These are phyloP conservation scores for Petunia axillaris DNA, from an alignment of 257 asterid genomes.

Conservation along the genomic window DNA sequence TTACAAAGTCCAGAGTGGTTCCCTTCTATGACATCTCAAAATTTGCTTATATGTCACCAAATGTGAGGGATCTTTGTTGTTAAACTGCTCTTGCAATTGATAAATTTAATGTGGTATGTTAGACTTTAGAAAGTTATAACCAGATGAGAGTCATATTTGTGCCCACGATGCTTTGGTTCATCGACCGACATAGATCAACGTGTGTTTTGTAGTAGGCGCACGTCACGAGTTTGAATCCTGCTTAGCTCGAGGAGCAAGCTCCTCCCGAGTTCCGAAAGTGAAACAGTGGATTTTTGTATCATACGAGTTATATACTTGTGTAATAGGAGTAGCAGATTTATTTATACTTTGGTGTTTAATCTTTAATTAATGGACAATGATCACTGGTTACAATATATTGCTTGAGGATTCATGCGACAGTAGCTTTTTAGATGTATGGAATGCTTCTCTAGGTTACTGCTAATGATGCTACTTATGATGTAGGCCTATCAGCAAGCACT, in stretches of 20 bases:
- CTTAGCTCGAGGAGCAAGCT: neutral
- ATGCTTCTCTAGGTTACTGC: neutral
- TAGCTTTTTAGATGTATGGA: neutral
- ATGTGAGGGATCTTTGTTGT: neutral
- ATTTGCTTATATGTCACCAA: slow-evolving; percentile 14
- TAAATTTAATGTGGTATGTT: neutral
- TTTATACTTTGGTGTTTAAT: neutral
- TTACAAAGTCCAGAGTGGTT: neutral
- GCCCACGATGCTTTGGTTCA: too few species aligned
- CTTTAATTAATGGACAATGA: neutral
- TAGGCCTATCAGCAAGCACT: too few species aligned
- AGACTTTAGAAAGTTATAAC: neutral
- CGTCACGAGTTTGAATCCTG: neutral
- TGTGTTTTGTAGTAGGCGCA: neutral
- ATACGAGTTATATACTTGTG: neutral
- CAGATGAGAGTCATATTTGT: neutral
- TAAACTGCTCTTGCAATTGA: slow-evolving; percentile 1
- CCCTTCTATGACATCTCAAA: neutral
- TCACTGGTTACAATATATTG: neutral
- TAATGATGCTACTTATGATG: neutral
- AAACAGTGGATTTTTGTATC: neutral
- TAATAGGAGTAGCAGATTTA: neutral
- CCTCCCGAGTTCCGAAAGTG: too few species aligned
- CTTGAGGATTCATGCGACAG: neutral
- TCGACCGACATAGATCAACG: neutral